Base-by-base conservation (phyloP, 2,329 filamentous ascomycete genomes). In the Chrysosphaeria jannelii region DNA sequence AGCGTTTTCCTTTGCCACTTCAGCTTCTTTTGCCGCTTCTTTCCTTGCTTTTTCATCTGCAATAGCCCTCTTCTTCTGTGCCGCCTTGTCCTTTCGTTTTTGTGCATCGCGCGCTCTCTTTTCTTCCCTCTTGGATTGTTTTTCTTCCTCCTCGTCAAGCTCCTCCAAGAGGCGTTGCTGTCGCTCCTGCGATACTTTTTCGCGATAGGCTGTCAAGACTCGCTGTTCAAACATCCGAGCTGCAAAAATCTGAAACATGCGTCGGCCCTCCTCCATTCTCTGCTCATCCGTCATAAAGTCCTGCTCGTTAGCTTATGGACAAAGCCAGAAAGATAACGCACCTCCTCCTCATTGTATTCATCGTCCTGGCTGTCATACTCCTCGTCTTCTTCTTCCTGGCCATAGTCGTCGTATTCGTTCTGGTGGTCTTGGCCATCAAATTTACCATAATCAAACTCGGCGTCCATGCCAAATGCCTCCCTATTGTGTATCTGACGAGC, bases 241-340 rank as follows among this genome's bases (percentile, higher is more conserved):
- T 29, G 85, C 85, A 44, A 97, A 97, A 42, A 97, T 93, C 43
- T 97, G 85, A 41, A 97, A 97, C 85, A 97, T 97, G 34, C 81
- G 61, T 27, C 85, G 65, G 29, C 85, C 85, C 51, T 97, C 85
- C 43, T 93, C 79, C 85, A 97, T 93, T 30, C 85, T 72, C 51
- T 93, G 79, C 48, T 90, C 76, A 50, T 93, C 81, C 24, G 78
- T 91, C 75, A 93, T 85, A 32, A 70, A 65, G 41, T 89, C 79
- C 81, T 93, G 9, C n/a, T 5, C 5, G 23, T 22, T 27, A 23
- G 25, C 17, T 10, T 9, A 8, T n/a, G 14, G n/a, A 16, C 9
- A 6, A 23, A 23, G 7, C 12, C 12, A 6, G 14, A 10, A 4
- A 7, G 11, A 13, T n/a, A 26, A 18, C 21, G 19, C 53, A 58